phyloP scores from a whole-genome alignment of 768 basidiomycete genomes.

The Clavulina sp. region DNA sequence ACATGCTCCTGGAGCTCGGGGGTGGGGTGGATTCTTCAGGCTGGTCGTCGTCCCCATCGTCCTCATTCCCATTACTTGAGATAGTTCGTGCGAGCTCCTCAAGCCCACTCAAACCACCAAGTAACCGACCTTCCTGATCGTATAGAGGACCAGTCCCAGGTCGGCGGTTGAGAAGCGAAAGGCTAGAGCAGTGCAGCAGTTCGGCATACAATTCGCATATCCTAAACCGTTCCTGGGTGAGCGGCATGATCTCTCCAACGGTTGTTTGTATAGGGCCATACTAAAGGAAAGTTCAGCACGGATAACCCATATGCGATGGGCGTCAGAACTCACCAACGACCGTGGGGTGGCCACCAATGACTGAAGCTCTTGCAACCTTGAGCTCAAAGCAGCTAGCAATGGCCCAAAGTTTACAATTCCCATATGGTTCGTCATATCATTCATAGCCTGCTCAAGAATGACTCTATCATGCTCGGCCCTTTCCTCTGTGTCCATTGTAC shows the following conservation, averaged over 20 bases:
- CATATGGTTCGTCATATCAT: slow-evolving; percentile 67
- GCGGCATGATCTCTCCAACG: slow-evolving; percentile 52
- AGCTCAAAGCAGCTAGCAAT: slow-evolving; percentile 56
- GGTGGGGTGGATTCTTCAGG: slow-evolving; percentile 23
- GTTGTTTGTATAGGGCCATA: slow-evolving; percentile 53
- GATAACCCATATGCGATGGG: background rate
- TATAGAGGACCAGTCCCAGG: slow-evolving; percentile 52
- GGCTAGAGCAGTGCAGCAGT: slow-evolving; percentile 92
- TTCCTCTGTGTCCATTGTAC: slow-evolving; percentile 23
- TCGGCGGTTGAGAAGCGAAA: slow-evolving; percentile 82
- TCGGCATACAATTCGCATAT: slow-evolving; percentile 96
- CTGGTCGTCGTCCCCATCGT: slow-evolving; percentile 21
- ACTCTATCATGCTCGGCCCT: slow-evolving; percentile 35
- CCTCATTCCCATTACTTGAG: slow-evolving; percentile 22
- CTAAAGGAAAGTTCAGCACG: slow-evolving; percentile 21
- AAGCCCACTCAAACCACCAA: slow-evolving; percentile 69
- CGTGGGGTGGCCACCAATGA: slow-evolving; percentile 52
- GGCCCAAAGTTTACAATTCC: slow-evolving; percentile 83
- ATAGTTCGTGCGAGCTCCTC: slow-evolving; percentile 82
- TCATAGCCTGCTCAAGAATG: slow-evolving; percentile 51
- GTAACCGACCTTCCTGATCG: slow-evolving; percentile 65
- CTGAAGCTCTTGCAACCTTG: slow-evolving; percentile 50
- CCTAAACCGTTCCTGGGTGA: slow-evolving; percentile 89
- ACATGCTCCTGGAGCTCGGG: slow-evolving; percentile 32
- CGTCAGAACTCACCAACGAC: slow-evolving; percentile 40